Evolutionary conservation across 1,284 basidiomycete species (phyloP).

Genomic region (Earliella scabrosa): DNA sequence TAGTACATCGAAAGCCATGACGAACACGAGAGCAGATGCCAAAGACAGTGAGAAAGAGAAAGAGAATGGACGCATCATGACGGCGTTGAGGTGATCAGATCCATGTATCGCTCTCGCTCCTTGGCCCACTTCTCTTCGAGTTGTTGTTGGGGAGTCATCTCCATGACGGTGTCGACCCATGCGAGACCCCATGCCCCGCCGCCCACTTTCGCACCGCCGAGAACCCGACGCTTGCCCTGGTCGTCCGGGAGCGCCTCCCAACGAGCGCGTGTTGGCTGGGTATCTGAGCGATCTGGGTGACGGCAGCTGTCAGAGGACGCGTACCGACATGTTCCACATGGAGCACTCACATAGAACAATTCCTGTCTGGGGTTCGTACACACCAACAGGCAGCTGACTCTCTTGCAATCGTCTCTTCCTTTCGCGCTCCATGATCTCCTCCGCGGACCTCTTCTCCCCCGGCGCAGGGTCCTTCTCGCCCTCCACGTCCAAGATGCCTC

Average conservation of each 20-base stretch:
- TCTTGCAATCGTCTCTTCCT: slow-evolving; percentile 32
- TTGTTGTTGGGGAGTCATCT: slow-evolving; percentile 34
- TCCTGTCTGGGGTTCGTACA: slow-evolving; percentile 77
- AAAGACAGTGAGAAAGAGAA: no score
- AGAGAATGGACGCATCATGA: no score
- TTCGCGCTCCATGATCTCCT: slow-evolving; percentile 32
- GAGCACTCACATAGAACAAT: slow-evolving; percentile 63
- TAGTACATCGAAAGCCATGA: no score
- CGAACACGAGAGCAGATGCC: no score
- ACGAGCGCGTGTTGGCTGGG: slow-evolving; percentile 67
- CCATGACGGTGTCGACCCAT: slow-evolving; percentile 77
- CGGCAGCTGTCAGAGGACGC: slow-evolving; percentile 14
- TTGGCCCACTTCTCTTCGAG: slow-evolving; percentile 20
- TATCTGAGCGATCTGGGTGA: slow-evolving; percentile 65
- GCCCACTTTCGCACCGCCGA: slow-evolving; percentile 75
- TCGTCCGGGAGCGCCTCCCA: slow-evolving; percentile 62
- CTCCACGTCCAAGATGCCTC: slow-evolving; percentile 38
- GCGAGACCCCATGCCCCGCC: slow-evolving; percentile 79
- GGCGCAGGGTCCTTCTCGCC: slow-evolving; percentile 17
- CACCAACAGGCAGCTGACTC: slow-evolving; percentile 53
- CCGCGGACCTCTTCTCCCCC: slow-evolving; percentile 29
- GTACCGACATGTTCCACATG: slow-evolving; percentile 12
- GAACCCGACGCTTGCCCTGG: slow-evolving; percentile 45
- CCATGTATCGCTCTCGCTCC: slow-evolving; percentile 21
- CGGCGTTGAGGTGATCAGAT: slow-evolving; percentile 4